phyloP scores from a whole-genome alignment of 2,329 filamentous ascomycete genomes.

The Arthroderma uncinatum region DNA sequence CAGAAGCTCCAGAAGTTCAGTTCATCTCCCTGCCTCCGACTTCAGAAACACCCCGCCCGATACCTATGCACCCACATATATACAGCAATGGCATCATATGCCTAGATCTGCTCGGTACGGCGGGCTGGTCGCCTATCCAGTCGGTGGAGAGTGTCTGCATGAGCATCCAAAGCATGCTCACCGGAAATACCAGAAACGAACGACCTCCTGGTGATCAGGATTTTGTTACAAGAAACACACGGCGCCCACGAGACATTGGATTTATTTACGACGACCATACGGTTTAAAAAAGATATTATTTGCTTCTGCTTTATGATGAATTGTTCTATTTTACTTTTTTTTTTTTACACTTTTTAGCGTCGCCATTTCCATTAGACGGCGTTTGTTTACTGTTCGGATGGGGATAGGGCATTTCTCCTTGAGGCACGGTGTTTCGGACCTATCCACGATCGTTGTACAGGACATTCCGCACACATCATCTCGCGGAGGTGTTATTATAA shows the following conservation, averaged over 20 bases:
- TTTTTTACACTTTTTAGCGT: neutral
- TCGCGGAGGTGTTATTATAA: neutral
- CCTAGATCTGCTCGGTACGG: slow-evolving; percentile 74
- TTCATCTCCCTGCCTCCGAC: slow-evolving; percentile 53
- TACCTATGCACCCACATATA: slow-evolving; percentile 94
- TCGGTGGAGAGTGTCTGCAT: slow-evolving; percentile 96
- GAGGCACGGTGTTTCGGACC: neutral
- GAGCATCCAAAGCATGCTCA: slow-evolving; percentile 96
- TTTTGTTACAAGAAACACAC: slow-evolving; percentile 70
- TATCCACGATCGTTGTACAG: neutral
- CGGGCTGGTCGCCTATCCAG: slow-evolving; percentile 93
- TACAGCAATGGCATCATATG: slow-evolving; percentile 99
- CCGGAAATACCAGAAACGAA: slow-evolving; percentile 85
- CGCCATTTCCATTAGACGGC: neutral
- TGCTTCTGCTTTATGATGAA: neutral
- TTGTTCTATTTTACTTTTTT: neutral
- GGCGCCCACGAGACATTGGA: slow-evolving; percentile 74
- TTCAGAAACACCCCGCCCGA: slow-evolving; percentile 40
- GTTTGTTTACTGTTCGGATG: neutral
- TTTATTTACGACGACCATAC: slow-evolving; percentile 85
- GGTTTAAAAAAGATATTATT: neutral
- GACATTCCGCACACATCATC: neutral
- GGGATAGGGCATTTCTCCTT: neutral
- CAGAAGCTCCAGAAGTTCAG: slow-evolving; percentile 89
- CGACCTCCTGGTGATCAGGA: slow-evolving; percentile 80